Evolutionary conservation across 306 rosid genomes (phyloP), one percentile per base, ranked within the genome.

Genomic region (Medicago lupulina): DNA sequence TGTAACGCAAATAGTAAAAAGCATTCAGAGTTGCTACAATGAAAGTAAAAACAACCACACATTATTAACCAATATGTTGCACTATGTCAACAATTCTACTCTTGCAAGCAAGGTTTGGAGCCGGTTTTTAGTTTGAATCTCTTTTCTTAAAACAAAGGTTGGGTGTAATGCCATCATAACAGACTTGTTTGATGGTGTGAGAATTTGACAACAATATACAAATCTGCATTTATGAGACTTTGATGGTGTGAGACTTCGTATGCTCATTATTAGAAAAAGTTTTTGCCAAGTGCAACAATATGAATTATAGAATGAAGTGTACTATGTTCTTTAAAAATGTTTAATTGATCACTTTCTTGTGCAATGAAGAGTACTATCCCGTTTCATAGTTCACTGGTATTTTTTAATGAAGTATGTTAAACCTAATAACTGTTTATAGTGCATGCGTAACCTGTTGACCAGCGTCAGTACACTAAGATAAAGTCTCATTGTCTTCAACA

Each of bases 401-500:
- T 34, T 34, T 34, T 34, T 1, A 34, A 34, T 34, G 38, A 34
- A 46, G n/a, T 46, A 12, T 46, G 34, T 28, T 28, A 28, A 4
- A 6, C 38, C 38, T 34, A 34, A 6, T 53, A 34, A 5, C 55
- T 23, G 46, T 57, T 9, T 58, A 40, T 58, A 71, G 67, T 23
- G 68, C 71, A 15, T 47, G 50, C 61, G 58, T 80, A 17, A 43
- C 46, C 60, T 59, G 50, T 41, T 53, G 51, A 28, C 36, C 40
- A 23, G 44, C 19, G 10, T 78, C 19, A 64, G 23, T 75, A 66
- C 38, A 34, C 38, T 34, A 4, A 5, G 38, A 6, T 34, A 34
- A 34, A 34, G 7, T 6, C 38, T 34, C 38, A 0, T 34, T 34
- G 38, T 34, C 38, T 34, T 34, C 38, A 34, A 34, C 84, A 95